Conservation (phyloP, 169 alveolate species). For the Plasmodium chabaudi region DNA sequence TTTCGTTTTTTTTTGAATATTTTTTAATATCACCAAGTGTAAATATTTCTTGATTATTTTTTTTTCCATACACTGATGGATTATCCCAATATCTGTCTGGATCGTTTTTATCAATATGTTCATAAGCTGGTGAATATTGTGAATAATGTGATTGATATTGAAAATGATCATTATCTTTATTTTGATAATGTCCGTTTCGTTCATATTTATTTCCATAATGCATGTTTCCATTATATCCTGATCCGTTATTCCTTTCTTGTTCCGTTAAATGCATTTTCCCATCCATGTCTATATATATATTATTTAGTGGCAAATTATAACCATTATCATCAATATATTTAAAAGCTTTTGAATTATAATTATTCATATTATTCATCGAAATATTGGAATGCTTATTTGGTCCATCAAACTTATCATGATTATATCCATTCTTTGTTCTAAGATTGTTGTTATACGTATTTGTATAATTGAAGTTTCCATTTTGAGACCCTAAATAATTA, state of each 20-base stretch:
- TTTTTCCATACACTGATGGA: slow-evolving; percentile 22
- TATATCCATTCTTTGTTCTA: slow-evolving; percentile 15
- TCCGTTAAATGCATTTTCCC: slow-evolving; percentile 69
- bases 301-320: slow-evolving; percentile 35
- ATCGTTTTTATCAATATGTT: slow-evolving; percentile 15
- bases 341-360: slow-evolving; percentile 23
- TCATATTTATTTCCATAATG: background rate
- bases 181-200: background rate
- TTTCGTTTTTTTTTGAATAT: slow-evolving; percentile 40
- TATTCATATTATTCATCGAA: slow-evolving; percentile 8
- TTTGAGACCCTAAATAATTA: background rate
- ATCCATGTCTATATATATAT: slow-evolving; percentile 45
- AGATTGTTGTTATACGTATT: background rate
- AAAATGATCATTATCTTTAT: background rate
- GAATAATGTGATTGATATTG: too few species aligned
- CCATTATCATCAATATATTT: slow-evolving; percentile 46
- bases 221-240: background rate
- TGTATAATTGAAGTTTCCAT: too few species aligned
- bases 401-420: background rate
- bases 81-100: slow-evolving; percentile 47
- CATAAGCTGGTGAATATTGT: slow-evolving; percentile 5
- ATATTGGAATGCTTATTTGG: background rate
- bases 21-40: slow-evolving; percentile 72
- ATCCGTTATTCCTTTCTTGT: slow-evolving; percentile 11
- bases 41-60: slow-evolving; percentile 33